phyloP scores from a whole-genome alignment of 352 stramenopile genomes.

The Globisporangium paddicum region DNA sequence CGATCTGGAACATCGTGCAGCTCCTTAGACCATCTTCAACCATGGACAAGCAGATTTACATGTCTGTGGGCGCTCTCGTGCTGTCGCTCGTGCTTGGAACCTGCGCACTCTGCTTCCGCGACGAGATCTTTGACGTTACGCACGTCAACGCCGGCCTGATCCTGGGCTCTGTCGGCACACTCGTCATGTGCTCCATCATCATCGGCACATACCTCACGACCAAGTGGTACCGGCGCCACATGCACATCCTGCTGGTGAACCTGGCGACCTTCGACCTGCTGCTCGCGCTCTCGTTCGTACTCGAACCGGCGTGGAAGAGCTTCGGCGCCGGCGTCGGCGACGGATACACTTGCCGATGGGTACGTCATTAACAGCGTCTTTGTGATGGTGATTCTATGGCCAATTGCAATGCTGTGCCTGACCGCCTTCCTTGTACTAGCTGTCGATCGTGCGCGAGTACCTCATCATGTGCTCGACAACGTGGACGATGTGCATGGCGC shows the following conservation, averaged over 20 bases:
- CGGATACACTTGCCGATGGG: slow-evolving; percentile 43
- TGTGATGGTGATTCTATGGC: not conserved
- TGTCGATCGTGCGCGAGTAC: slow-evolving; percentile 65
- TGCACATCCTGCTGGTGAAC: slow-evolving; percentile 69
- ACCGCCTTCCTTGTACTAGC: no score
- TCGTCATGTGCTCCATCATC: slow-evolving; percentile 58
- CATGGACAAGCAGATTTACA: slow-evolving; percentile 35
- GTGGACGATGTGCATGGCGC: slow-evolving; percentile 66
- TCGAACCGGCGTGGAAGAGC: slow-evolving; percentile 57
- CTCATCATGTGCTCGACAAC: slow-evolving; percentile 69
- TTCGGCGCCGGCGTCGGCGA: slow-evolving; percentile 30
- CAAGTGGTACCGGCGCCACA: slow-evolving; percentile 62
- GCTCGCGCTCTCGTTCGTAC: slow-evolving; percentile 59
- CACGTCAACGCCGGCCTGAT: slow-evolving; percentile 59
- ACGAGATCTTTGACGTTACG: slow-evolving; percentile 35
- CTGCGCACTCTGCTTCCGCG: slow-evolving; percentile 37
- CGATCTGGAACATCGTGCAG: slow-evolving; percentile 19
- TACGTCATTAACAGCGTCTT: no score
- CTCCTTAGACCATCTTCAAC: slow-evolving; percentile 18
- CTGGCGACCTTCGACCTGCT: slow-evolving; percentile 56
- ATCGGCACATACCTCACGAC: slow-evolving; percentile 38
- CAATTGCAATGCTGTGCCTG: no score
- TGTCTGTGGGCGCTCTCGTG: slow-evolving; percentile 29
- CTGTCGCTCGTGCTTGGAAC: slow-evolving; percentile 41
- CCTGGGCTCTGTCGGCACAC: slow-evolving; percentile 47